Base-by-base conservation (phyloP, 2,329 filamentous ascomycete genomes). In the Ophiostoma montium region DNA sequence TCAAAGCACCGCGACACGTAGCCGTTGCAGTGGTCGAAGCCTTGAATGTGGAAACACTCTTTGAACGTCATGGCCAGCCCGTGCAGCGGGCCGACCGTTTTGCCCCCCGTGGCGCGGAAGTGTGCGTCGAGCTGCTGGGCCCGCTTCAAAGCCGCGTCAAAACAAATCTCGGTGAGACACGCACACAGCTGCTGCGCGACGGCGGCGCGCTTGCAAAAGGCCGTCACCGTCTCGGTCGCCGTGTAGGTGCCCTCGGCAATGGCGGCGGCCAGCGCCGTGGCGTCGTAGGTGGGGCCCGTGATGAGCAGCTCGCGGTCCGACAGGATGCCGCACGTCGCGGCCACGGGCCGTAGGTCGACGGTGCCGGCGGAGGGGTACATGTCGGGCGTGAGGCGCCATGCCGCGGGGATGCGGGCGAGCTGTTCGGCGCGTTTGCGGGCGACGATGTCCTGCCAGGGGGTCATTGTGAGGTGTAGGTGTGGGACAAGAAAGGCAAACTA, bases 31-130 rank as follows among this genome's bases (percentile, higher is more conserved):
- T 58, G 55, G 1, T 65, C 65, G 23, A 63, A 61, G 3, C 64
- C 63, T 52, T 64, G 65, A 9, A 70, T 60, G 45, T 69, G 65
- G 51, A 71, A 70, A 51, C 69, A 67, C 54, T 72, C 70, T 52
- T 72, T 72, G 30, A 72, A 54, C 41, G 67, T 70, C 15, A 72
- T 55, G 0, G 75, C 75, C 2, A 80, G 59, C 18, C 65, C 65
- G 50, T 66, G 63, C 2, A 67, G 57, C 11, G 65, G 62, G 1
- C 65, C 65, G n/a, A 63, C 32, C 3, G 62, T 57, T 31, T 57
- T 59, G 42, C 56, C 56, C 47, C 56, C 56, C 47, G 62, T 53
- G 15, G 54, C 52, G n/a, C 53, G 50, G 10, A 62, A 57, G 44
- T 61, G 59, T 9, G 53, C 49, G 53, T 67, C 65, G n/a, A 67